Evolutionary conservation across 1,284 basidiomycete genomes (phyloP), one percentile per base, ranked within the genome.

Genomic region (Papiliotrema terrestris): DNA sequence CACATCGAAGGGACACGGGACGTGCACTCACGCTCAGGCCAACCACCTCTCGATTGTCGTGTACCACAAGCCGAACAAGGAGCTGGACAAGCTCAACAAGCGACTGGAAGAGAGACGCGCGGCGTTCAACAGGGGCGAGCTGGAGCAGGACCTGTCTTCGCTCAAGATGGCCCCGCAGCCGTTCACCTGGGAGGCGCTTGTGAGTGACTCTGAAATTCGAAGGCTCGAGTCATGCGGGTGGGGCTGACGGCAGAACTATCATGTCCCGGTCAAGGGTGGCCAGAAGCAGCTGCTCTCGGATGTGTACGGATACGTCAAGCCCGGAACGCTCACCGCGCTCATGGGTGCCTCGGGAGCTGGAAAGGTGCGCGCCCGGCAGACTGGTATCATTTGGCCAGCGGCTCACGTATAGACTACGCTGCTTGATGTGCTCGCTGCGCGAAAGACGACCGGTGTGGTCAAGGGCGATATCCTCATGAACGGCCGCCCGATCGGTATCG

Each of bases 31-130:
- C 38, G 15, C n/a, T n/a, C 41, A 61, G 57, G 61, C 65, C n/a
- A 54, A 62, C 32, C 64, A 67, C 57, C 60, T 71, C 19, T 54
- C 71, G 1, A 74, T 85, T 60, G 80, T 82, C 57, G 81, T 90
- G 26, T 90, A 83, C 67, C 83, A 84, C n/a, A 86, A 84, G 63
- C 88, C 90, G 66, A 80, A 82, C 63, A 77, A 79, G 2, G 87
- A 90, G 55, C 81, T 82, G 45, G 87, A 86, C 75, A 79, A 79
- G 55, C 80, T 83, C 52, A 91, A 91, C 62, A 81, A 78, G 4
- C 71, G 72, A 50, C 83, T 88, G 9, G 79, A 75, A 22, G 83
- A 83, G 59, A 82, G 80, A 55, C 86, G 83, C 69, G 78, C 69
- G 49, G 73, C 67, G 59, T 67, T 78, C 69, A 56, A 72, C 58